These are phyloP conservation scores for Handroanthus guayacan DNA, from an alignment of 257 asterid genomes.

Conservation along the genomic window DNA sequence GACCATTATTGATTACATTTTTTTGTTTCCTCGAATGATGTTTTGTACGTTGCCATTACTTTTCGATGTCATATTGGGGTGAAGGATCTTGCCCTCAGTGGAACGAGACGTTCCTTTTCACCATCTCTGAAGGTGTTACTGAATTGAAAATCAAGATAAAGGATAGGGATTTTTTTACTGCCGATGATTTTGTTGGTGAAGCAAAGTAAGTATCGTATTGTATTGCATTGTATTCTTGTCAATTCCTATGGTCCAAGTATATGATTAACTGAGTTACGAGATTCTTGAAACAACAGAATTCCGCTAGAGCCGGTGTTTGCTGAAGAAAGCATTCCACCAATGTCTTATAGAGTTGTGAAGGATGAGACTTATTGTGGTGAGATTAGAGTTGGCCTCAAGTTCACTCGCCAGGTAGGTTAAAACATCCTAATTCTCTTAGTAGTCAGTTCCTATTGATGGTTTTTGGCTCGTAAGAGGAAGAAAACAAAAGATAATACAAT, in stretches of 20 bases:
- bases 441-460: not conserved
- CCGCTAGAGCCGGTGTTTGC: conserved; percentile 57
- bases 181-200: conserved; percentile 79
- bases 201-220: conserved; percentile 58
- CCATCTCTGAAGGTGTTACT: conserved; percentile 51
- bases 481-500: too few species aligned
- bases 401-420: conserved; percentile 54
- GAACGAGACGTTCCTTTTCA: conserved; percentile 86
- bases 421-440: not conserved
- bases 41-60: not conserved
- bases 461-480: not conserved
- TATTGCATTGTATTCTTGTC: not conserved
- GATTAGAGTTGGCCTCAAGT: conserved; percentile 76
- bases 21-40: not conserved
- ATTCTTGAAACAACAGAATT: conserved; percentile 50
- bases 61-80: conserved; percentile 36
- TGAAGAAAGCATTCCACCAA: conserved; percentile 57
- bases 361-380: conserved; percentile 73
- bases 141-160: conserved; percentile 65
- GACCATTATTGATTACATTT: too few species aligned
- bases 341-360: conserved; percentile 69
- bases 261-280: not conserved
- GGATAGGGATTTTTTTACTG: conserved; percentile 70
- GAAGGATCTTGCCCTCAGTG: conserved; percentile 71
- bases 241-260: not conserved